Percentiles rank a stretch among this genome's conserved stretches.
phyloP scores from a whole-genome alignment of 768 basidiomycete species.

The Atractiella rhizophila region DNA sequence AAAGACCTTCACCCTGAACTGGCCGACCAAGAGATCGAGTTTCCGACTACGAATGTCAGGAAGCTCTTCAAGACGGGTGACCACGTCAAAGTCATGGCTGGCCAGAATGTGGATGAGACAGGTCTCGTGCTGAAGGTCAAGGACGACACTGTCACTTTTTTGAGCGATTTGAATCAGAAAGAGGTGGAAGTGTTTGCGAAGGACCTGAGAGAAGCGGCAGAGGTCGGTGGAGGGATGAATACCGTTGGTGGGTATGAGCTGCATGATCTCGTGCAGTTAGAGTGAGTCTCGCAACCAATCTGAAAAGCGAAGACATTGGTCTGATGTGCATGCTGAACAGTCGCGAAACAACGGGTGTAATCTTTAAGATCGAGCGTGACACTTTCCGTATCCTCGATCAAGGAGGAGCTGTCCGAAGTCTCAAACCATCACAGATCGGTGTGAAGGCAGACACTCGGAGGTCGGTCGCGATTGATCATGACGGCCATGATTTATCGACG shows the following conservation, averaged over 20 bases:
- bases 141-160: conserved; percentile 64
- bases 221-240: conserved; percentile 77
- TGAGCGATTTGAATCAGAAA: conserved; percentile 91
- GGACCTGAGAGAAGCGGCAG: conserved; percentile 87
- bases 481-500: conserved; percentile 58
- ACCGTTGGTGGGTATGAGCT: conserved; percentile 78
- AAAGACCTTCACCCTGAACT: conserved; percentile 51
- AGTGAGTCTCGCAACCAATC: conserved; percentile 33
- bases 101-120: conserved; percentile 80
- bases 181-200: conserved; percentile 96
- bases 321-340: conserved; percentile 25
- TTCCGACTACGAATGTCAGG: conserved; percentile 64
- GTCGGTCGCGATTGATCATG: conserved; percentile 68
- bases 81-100: conserved; percentile 94
- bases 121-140: conserved; percentile 80
- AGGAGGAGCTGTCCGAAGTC: conserved; percentile 60
- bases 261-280: conserved; percentile 86
- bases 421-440: conserved; percentile 70
- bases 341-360: conserved; percentile 78
- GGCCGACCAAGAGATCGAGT: conserved; percentile 29
- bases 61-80: conserved; percentile 93
- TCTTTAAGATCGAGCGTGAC: conserved; percentile 88
- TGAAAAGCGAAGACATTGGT: conserved; percentile 3
- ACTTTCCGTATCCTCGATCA: conserved; percentile 91
- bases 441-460: conserved; percentile 59